Evolutionary conservation across 768 basidiomycete species (phyloP).

Genomic region (Suillus paluster): DNA sequence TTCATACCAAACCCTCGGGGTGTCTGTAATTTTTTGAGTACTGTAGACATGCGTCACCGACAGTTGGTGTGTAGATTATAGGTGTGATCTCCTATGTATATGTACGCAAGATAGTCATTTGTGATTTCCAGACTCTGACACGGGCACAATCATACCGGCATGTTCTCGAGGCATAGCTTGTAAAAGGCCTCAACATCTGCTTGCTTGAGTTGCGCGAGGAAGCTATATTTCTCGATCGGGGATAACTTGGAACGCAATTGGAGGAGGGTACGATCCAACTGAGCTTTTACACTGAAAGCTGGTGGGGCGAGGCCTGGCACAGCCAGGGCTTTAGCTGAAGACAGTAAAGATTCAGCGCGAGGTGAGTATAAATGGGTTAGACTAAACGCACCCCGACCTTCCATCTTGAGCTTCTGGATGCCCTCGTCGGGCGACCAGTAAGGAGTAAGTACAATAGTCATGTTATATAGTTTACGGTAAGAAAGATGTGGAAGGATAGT

Average conservation of each 20-base stretch:
- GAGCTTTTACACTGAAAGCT: slow-evolving; percentile 53
- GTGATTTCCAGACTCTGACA: neutral
- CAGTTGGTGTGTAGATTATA: slow-evolving; percentile 90
- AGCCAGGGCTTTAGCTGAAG: slow-evolving; percentile 45
- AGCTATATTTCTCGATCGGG: slow-evolving; percentile 84
- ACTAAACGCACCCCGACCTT: slow-evolving; percentile 49
- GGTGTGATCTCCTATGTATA: slow-evolving; percentile 60
- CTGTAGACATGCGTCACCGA: slow-evolving; percentile 88
- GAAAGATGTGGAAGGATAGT: neutral
- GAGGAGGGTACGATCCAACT: slow-evolving; percentile 61
- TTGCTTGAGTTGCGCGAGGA: slow-evolving; percentile 74
- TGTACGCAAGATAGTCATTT: neutral
- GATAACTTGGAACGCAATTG: slow-evolving; percentile 79
- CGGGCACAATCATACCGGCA: slow-evolving; percentile 53
- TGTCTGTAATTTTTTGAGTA: slow-evolving; percentile 79
- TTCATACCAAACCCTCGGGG: slow-evolving; percentile 70
- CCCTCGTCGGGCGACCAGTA: slow-evolving; percentile 65
- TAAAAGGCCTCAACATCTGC: slow-evolving; percentile 80
- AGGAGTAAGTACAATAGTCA: slow-evolving; percentile 71
- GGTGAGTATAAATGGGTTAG: neutral
- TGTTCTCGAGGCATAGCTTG: slow-evolving; percentile 69
- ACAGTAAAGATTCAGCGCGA: slow-evolving; percentile 11
- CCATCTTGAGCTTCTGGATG: slow-evolving; percentile 69
- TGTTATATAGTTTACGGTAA: slow-evolving; percentile 23
- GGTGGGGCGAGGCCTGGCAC: slow-evolving; percentile 67